Evolutionary conservation across 2,329 filamentous ascomycete species (phyloP).

Genomic region (Xylariaceae sp.): DNA sequence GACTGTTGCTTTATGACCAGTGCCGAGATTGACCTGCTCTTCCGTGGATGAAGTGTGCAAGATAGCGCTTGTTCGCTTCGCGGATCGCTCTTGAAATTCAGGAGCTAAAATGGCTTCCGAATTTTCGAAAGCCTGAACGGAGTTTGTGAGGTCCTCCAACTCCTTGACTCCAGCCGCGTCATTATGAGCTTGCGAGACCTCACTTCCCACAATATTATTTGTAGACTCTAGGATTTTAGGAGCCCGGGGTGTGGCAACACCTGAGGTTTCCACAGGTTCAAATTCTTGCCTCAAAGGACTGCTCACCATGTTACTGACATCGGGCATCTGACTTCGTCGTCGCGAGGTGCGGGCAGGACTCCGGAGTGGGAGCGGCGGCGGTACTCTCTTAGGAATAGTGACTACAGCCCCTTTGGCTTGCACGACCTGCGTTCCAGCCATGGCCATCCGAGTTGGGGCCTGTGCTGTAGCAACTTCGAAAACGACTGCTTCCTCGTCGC

Average conservation of each 20-base stretch:
- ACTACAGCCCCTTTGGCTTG: conserved; percentile 80
- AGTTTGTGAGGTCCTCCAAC: conserved; percentile 11
- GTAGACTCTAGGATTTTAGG: conserved; percentile 18
- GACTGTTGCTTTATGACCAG: conserved; percentile 27
- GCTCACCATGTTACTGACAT: conserved; percentile 57
- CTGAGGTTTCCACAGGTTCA: conserved; percentile 35
- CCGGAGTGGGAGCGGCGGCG: conserved; percentile 78
- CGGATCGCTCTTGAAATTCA: conserved; percentile 24
- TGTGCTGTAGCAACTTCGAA: conserved; percentile 69
- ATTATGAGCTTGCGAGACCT: neutral
- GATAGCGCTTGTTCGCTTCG: conserved; percentile 19
- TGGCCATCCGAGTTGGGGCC: conserved; percentile 63
- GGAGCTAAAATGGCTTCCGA: neutral
- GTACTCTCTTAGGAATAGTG: conserved; percentile 79
- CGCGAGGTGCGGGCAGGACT: conserved; percentile 72
- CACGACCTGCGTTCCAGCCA: conserved; percentile 69
- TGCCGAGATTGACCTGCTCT: conserved; percentile 23
- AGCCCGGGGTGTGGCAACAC: conserved; percentile 35
- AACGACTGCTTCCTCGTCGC: conserved; percentile 69
- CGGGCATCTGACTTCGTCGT: conserved; percentile 63
- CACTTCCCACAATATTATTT: neutral
- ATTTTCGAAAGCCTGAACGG: conserved; percentile 16
- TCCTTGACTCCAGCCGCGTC: neutral
- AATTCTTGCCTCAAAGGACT: conserved; percentile 62
- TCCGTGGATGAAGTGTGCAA: conserved; percentile 15